Percentiles rank a stretch among this genome's conserved stretches.
phyloP scores from a whole-genome alignment of 1,139 yeast genomes.

The Debaryomyces robertsiae region DNA sequence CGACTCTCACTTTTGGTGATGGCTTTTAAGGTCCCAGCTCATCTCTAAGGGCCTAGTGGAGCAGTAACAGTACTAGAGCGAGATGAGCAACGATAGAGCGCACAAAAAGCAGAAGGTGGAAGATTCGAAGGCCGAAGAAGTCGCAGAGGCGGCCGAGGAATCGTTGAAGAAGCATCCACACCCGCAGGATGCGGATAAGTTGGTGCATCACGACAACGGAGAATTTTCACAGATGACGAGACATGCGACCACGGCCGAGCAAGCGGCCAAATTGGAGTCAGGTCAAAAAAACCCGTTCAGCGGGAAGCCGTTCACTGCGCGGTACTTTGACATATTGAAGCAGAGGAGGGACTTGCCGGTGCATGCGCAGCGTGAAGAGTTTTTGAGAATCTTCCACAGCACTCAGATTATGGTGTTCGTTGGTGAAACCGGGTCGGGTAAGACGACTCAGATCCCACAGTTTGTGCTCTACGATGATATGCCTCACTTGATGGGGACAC shows the following conservation, averaged over 20 bases:
- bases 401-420: constrained; percentile 97
- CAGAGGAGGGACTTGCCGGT: constrained; percentile 89
- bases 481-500: constrained; percentile 76
- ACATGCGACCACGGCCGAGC: constrained; percentile 72
- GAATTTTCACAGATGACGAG: constrained; percentile 58
- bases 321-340: constrained; percentile 76
- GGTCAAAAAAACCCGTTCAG: constrained; percentile 78
- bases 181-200: constrained; percentile 17
- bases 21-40: constrained; percentile 1
- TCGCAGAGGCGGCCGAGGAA: constrained; percentile 48
- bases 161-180: constrained; percentile 40
- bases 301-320: constrained; percentile 58
- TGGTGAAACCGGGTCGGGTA: constrained; percentile 99
- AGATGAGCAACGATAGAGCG: constrained; percentile 21
- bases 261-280: constrained; percentile 67
- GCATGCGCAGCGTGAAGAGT: constrained; percentile 89
- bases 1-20: no score
- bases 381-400: constrained; percentile 75
- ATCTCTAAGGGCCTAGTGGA: constrained; percentile 1
- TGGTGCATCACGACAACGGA: constrained; percentile 48
- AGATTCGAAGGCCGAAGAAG: constrained; percentile 24
- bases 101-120: constrained; percentile 22
- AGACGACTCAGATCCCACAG: constrained; percentile 96
- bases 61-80: background rate
- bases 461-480: constrained; percentile 92